phyloP scores from a whole-genome alignment of 2,329 filamentous ascomycete genomes.

The Nothophaeocryptopus gaeumannii region DNA sequence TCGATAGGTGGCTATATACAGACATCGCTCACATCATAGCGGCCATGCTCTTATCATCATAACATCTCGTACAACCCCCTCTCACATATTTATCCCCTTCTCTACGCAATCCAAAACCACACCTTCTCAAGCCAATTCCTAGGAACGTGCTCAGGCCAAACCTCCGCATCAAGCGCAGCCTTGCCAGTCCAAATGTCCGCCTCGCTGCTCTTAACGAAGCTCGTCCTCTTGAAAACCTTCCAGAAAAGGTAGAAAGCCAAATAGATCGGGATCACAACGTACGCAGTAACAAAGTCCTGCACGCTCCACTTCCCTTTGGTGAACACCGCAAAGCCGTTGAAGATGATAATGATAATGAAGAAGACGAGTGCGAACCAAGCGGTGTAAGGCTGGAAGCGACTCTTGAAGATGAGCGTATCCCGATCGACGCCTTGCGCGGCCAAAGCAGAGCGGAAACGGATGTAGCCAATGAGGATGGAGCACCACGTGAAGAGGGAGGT shows the following conservation, averaged over 20 bases:
- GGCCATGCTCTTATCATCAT: too few species aligned
- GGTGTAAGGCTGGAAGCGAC: slow-evolving; percentile 49
- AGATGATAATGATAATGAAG: slow-evolving; percentile 60
- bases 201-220: slow-evolving; percentile 41
- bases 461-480: slow-evolving; percentile 18
- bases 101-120: slow-evolving; percentile 49
- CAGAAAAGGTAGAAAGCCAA: slow-evolving; percentile 56
- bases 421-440: slow-evolving; percentile 29
- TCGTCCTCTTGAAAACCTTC: slow-evolving; percentile 65
- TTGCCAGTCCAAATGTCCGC: slow-evolving; percentile 49
- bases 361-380: slow-evolving; percentile 61
- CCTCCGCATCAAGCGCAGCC: slow-evolving; percentile 46
- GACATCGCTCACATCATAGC: too few species aligned
- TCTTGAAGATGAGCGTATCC: slow-evolving; percentile 49
- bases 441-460: slow-evolving; percentile 32
- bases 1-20: too few species aligned
- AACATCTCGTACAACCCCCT: too few species aligned
- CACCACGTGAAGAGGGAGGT: slow-evolving; percentile 35
- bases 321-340: slow-evolving; percentile 65
- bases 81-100: neutral
- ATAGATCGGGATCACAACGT: slow-evolving; percentile 33
- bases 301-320: slow-evolving; percentile 40
- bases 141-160: slow-evolving; percentile 44
- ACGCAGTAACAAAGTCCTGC: slow-evolving; percentile 50
- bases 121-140: slow-evolving; percentile 47